phyloP scores from a whole-genome alignment of 2,329 filamentous ascomycete species.

The Waltergamsia citrina region DNA sequence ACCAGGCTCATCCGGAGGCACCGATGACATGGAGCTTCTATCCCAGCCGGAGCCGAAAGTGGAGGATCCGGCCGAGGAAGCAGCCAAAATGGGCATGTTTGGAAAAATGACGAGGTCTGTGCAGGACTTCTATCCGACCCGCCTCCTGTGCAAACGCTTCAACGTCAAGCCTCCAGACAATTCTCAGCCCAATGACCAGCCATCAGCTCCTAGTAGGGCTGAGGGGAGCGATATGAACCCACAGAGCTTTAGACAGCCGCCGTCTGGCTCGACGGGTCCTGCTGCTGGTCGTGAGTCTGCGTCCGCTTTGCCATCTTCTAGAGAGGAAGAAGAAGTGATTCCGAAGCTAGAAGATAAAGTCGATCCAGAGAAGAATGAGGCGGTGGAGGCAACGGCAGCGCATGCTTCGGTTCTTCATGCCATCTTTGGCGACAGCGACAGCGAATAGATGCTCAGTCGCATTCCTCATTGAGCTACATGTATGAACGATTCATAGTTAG shows the following conservation, averaged over 20 bases:
- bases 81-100: constrained; percentile 87
- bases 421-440: constrained; percentile 81
- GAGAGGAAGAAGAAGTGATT: too few relatives aligned
- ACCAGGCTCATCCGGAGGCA: constrained; percentile 9
- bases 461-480: too few relatives aligned
- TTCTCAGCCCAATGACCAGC: too few relatives aligned
- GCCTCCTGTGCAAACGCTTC: constrained; percentile 90
- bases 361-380: constrained; percentile 60
- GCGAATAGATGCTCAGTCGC: neutral
- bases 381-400: constrained; percentile 60
- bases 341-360: constrained; percentile 32
- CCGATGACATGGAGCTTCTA: constrained; percentile 12
- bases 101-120: constrained; percentile 72
- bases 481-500: too few relatives aligned
- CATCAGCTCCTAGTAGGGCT: too few relatives aligned
- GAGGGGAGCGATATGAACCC: too few relatives aligned
- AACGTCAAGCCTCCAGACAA: constrained; percentile 73
- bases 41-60: constrained; percentile 21
- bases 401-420: constrained; percentile 78
- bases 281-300: constrained; percentile 2
- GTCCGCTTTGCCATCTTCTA: neutral
- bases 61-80: constrained; percentile 69
- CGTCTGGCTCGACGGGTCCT: neutral
- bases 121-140: constrained; percentile 66
- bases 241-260: too few relatives aligned